A percentile compares a stretch with the other conserved stretches of the same genome.
Conservation (phyloP, 208 protist species). For the Trypanosoma scelopori region DNA sequence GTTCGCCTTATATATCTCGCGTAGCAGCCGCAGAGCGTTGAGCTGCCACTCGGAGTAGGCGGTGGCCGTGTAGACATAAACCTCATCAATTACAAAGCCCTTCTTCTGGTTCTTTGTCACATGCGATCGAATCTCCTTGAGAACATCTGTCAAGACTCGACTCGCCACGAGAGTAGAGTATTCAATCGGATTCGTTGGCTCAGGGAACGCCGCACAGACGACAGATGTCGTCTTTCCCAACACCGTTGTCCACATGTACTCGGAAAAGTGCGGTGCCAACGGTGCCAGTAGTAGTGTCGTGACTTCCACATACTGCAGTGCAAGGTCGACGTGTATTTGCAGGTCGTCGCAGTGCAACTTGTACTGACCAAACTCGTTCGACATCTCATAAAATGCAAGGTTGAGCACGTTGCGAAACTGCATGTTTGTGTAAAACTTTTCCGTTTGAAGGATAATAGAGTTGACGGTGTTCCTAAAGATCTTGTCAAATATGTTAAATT, state of each 20-base stretch:
- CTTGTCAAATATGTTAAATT: conserved; percentile 84
- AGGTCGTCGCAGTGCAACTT: conserved; percentile 77
- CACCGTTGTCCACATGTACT: conserved; percentile 95
- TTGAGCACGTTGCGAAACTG: conserved; percentile 96
- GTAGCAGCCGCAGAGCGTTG: conserved; percentile 70
- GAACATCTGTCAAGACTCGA: conserved; percentile 78
- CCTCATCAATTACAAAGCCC: conserved; percentile 55
- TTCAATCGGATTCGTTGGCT: conserved; percentile 65
- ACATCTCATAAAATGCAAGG: conserved; percentile 94
- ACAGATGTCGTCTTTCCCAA: conserved; percentile 67
- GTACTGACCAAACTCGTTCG: conserved; percentile 93
- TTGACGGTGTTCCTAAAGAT: conserved; percentile 96
- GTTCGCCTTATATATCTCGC: conserved; percentile 55
- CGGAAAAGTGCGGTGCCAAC: conserved; percentile 96
- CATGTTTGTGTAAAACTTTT: conserved; percentile 92
- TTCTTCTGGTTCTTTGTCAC: conserved; percentile 82
- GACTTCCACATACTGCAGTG: conserved; percentile 91
- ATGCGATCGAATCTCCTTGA: conserved; percentile 88
- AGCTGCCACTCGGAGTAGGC: conserved; percentile 77
- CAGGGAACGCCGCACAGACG: conserved; percentile 60
- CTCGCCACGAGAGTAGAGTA: conserved; percentile 68
- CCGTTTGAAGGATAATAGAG: conserved; percentile 78
- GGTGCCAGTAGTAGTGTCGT: conserved; percentile 94
- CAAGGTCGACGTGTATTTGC: conserved; percentile 68
- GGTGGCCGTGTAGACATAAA: conserved; percentile 72